Evolutionary conservation across 139 green algal species (phyloP), one percentile per base, ranked within the genome.

Genomic region (Coelastrella sp.): DNA sequence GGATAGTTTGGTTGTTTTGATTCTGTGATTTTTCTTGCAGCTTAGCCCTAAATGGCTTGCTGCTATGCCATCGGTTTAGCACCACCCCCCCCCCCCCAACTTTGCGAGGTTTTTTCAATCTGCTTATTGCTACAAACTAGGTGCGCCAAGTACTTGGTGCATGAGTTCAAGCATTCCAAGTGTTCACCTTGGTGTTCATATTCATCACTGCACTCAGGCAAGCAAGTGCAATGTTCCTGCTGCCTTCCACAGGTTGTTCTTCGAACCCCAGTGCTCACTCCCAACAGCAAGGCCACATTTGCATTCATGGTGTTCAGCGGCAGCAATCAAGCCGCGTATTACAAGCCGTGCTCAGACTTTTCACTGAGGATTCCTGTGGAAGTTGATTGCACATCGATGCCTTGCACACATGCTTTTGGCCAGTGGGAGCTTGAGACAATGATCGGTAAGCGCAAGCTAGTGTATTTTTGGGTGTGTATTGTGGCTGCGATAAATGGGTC

Each of bases 231-330:
- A 47, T 47, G 32, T 47, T 47, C 32, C 32, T 47, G 32, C 32
- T 47, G 32, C 32, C 32, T 47, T 47, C 32, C 32, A 47, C 32
- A 73, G 79, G 79, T 86, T 10, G 8, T 86, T 19, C 60, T 86
- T 7, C 22, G 54, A 11, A 16, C 66, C 4, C 4, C n/a, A 8
- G 60, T 71, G 0, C n/a, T 74, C 0, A 58, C 19, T 10, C 80
- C 80, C 8, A 86, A 71, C 10, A 16, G 20, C 11, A 74, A 60
- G 20, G 59, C 4, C 59, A 86, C 80, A 8, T 74, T 86, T 0
- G 74, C 7, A 11, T 86, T 86, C 80, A 86, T 86, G n/a, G 60
- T 86, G 8, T 86, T 86, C 61, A 59, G 80, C 5, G 80, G 80
- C 3, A n/a, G 60, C 17, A 4, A 75, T 6, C 6, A 58, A 16